A percentile compares a stretch with the other conserved stretches of the same genome.
Conservation (phyloP, 1,284 basidiomycete genomes). For the Leucocoprinus gongylophorus region DNA sequence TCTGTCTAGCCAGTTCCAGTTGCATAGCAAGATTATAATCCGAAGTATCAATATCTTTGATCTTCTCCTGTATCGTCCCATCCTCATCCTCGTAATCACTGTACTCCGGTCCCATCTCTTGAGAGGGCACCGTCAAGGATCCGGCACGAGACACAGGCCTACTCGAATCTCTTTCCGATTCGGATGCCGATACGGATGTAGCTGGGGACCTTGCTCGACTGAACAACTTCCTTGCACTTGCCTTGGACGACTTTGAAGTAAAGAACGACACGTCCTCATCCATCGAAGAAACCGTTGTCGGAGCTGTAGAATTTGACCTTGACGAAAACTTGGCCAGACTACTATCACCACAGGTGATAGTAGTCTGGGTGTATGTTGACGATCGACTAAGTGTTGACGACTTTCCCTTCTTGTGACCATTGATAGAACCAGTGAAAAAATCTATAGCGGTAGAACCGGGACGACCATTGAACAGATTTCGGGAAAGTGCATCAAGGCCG, state of each 20-base stretch:
- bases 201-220: slow-evolving; percentile 53
- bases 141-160: slow-evolving; percentile 21
- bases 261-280: slow-evolving; percentile 52
- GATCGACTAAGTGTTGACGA: slow-evolving; percentile 57
- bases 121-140: slow-evolving; percentile 28
- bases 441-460: slow-evolving; percentile 49
- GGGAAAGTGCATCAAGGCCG: slow-evolving; percentile 76
- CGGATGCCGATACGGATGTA: slow-evolving; percentile 39
- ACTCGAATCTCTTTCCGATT: slow-evolving; percentile 35
- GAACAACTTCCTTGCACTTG: slow-evolving; percentile 47
- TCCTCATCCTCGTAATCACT: slow-evolving; percentile 43
- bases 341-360: slow-evolving; percentile 49
- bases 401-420: slow-evolving; percentile 54
- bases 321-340: slow-evolving; percentile 60
- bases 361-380: slow-evolving; percentile 61
- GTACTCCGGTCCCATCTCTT: slow-evolving; percentile 35
- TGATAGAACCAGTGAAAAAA: slow-evolving; percentile 63
- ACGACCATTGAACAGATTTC: slow-evolving; percentile 63
- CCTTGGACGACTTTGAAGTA: slow-evolving; percentile 42
- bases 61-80: slow-evolving; percentile 27
- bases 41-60: slow-evolving; percentile 46
- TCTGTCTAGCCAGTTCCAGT: slow-evolving; percentile 71
- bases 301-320: slow-evolving; percentile 58
- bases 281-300: slow-evolving; percentile 49
- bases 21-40: slow-evolving; percentile 69